Conservation (phyloP, 2,329 filamentous ascomycete genomes). For the Paecilomyces dactylethromorphus region DNA sequence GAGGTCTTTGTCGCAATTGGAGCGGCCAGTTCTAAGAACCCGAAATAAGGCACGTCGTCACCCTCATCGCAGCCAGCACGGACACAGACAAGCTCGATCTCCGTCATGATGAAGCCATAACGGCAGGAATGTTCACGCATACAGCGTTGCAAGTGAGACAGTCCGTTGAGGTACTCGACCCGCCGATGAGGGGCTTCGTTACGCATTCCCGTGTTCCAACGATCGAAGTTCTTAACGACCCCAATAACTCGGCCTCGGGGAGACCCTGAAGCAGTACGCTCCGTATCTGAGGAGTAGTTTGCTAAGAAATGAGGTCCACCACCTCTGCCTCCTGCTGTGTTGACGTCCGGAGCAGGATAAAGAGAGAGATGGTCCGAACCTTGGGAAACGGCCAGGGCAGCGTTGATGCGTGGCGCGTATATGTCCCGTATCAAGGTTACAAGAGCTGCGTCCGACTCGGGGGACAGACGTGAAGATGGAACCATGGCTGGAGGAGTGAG, state of each 20-base stretch:
- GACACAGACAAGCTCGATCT: constrained; percentile 89
- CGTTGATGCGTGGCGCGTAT: constrained; percentile 82
- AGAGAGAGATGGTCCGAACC: constrained; percentile 53
- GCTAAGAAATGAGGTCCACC: constrained; percentile 47
- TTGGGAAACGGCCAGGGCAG: constrained; percentile 70
- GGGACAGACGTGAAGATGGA: constrained; percentile 51
- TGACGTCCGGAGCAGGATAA: constrained; percentile 33
- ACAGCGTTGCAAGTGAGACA: constrained; percentile 77
- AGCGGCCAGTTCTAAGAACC: constrained; percentile 69
- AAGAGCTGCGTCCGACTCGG: constrained; percentile 71
- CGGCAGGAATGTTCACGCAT: constrained; percentile 92
- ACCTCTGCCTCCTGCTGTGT: constrained; percentile 29
- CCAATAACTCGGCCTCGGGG: constrained; percentile 64
- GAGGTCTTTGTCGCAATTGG: constrained; percentile 49
- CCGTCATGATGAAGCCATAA: constrained; percentile 93
- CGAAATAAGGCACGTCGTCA: constrained; percentile 67
- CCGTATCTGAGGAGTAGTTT: constrained; percentile 47
- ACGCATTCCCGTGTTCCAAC: constrained; percentile 94
- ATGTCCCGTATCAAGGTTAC: constrained; percentile 68
- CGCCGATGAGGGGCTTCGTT: constrained; percentile 76
- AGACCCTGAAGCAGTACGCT: constrained; percentile 42
- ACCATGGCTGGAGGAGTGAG: constrained; percentile 25
- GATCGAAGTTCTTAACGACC: constrained; percentile 84
- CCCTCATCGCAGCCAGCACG: constrained; percentile 63
- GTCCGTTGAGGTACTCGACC: constrained; percentile 80